Base-by-base conservation (phyloP, 805 yeast genomes). In the Wickerhamomyces mucosus region DNA sequence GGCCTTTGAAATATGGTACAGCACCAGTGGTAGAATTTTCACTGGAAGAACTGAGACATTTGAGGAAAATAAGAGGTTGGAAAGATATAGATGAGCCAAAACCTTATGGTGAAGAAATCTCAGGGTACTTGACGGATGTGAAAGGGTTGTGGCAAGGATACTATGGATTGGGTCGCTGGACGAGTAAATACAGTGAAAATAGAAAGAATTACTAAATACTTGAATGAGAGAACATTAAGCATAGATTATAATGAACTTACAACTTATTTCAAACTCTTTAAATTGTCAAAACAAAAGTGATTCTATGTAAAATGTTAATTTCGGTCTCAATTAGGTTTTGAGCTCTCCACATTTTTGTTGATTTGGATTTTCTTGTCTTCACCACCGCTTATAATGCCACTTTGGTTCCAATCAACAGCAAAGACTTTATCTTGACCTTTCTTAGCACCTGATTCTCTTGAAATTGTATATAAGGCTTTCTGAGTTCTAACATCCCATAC, bases 401-500 rank as follows among this genome's bases (percentile, higher is more conserved):
- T 72, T 20, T 53, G 72, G 22, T 53, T 51, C 97, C 97, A 92
- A 45, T 72, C 78, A 31, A 85, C 89, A 20, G 82, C 84, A 53
- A 86, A 84, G 15, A 89, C 88, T 51, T 88, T 85, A 32, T 69
- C 65, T 13, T 59, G 61, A 22, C 65, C 59, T 40, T 61, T 63
- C 20, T 58, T 61, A 9, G 59, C 61, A 3, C 61, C 57, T 13
- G 70, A 65, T 48, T 84, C 80, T 55, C 97, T 74, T 12, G 80
- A 71, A 29, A 92, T 74, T 6, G 94, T 82, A 55, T 81, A 85
- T 61, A 92, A 63, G 10, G 92, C 69, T 46, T 76, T 72, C 41
- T 77, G 80, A 5, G 96, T 80, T 50, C 98, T 75, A 8, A 89
- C 71, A 56, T 89, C 98, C 98, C 98, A 92, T 15, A 92, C 80